Base-by-base conservation (phyloP, 495 filamentous ascomycete species). In the Penicillium ucsense region DNA sequence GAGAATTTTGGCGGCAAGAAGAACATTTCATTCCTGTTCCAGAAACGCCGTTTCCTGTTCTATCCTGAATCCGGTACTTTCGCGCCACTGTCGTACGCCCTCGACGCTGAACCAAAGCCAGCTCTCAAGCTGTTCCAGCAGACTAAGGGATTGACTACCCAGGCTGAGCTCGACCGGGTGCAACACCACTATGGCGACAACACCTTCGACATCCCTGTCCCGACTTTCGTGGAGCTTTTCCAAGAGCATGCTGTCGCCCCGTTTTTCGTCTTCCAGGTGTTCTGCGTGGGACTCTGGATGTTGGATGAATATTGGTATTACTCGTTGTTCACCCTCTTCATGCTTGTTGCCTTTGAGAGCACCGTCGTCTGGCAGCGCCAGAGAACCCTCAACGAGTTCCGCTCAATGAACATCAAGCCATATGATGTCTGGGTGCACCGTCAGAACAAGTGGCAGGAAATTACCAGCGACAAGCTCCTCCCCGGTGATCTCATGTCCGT, bases 241-340 rank as follows among this genome's bases (percentile, higher is more conserved):
- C 84, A 92, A 68, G 94, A 99, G 65, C 92, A 99, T 69, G 91
- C 92, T 27, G 92, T 99, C 32, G 92, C 92, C 31, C 92, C 92
- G 8, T 99, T 99, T 77, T 99, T 99, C 65, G 89, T 99, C 43
- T 99, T 99, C 70, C 92, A 99, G 71, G 74, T 99, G 36, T 99
- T 99, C 73, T 97, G 94, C 54, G 92, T 99, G 47, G 92, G 94
- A 30, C 71, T 99, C 50, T 99, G 92, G 92, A 88, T 96, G 84
- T 65, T 99, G 65, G 92, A 99, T 65, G 92, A 99, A 69, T 97
- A 96, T 70, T 99, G 92, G 92, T 99, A 99, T 71, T 99, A 97
- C 65, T 99, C 92, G 50, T 77, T 99, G 8, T 99, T 99, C 61
- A 97, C 92, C 2, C 81, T 97, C 20, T 91, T 96, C 72, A 97